A percentile compares a stretch with the other conserved stretches of the same genome.
Evolutionary conservation across 2,329 filamentous ascomycete species (phyloP).

Genomic region (Fusarium poae): DNA sequence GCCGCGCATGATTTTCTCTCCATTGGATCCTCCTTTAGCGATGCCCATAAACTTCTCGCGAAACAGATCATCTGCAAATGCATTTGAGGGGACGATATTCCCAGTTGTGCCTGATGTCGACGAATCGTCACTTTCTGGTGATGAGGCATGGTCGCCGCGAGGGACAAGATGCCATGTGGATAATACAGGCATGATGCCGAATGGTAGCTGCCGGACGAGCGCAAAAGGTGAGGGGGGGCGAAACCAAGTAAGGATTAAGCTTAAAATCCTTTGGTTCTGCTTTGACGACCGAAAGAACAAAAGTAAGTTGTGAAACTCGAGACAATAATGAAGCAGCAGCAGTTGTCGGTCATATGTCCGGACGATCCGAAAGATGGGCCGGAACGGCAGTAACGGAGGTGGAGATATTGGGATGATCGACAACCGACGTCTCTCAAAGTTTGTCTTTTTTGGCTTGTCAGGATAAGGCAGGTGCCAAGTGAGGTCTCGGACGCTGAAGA

Average conservation of each 20-base stretch:
- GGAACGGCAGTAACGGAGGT: slow-evolving; percentile 33
- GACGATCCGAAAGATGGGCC: slow-evolving; percentile 41
- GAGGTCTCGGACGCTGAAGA: neutral
- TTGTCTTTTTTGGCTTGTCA: slow-evolving; percentile 3
- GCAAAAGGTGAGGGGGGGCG: slow-evolving; percentile 8
- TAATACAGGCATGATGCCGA: slow-evolving; percentile 31
- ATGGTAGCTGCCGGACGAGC: slow-evolving; percentile 3
- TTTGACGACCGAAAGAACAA: slow-evolving; percentile 12
- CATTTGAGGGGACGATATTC: slow-evolving; percentile 25
- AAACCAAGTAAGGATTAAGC: slow-evolving; percentile 21
- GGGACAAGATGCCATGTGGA: slow-evolving; percentile 27
- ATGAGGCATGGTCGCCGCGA: slow-evolving; percentile 45
- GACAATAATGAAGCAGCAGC: slow-evolving; percentile 15
- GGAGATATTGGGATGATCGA: slow-evolving; percentile 36
- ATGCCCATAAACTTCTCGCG: slow-evolving; percentile 49
- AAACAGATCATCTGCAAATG: slow-evolving; percentile 47
- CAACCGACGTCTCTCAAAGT: slow-evolving; percentile 13
- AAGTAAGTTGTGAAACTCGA: slow-evolving; percentile 19
- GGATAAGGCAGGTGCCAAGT: slow-evolving; percentile 3
- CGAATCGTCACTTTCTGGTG: slow-evolving; percentile 36
- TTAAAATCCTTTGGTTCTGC: slow-evolving; percentile 19
- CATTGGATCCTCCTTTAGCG: slow-evolving; percentile 49
- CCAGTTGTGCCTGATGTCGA: slow-evolving; percentile 33
- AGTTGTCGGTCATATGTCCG: slow-evolving; percentile 26
- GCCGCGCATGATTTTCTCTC: slow-evolving; percentile 52